Conservation (phyloP, 2,329 filamentous ascomycete species). For the Fusarium sp. region DNA sequence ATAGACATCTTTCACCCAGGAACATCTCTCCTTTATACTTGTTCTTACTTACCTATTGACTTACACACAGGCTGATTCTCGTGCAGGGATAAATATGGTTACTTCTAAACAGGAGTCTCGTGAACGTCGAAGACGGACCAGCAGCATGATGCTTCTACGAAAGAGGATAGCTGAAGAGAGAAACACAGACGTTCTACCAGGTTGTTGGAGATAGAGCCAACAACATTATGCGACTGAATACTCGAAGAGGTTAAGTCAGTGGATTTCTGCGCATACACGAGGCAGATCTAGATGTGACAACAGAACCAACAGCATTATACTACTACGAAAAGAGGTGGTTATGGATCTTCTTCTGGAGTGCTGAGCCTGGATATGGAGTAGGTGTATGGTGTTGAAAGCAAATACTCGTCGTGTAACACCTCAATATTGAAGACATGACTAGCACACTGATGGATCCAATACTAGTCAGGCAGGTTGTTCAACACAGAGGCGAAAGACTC, state of each 20-base stretch:
- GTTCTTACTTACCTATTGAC: neutral
- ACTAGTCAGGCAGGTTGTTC: neutral
- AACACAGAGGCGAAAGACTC: neutral
- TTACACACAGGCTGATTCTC: neutral
- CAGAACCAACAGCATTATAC: neutral
- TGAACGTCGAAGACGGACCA: neutral
- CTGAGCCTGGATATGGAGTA: neutral
- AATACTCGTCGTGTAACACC: neutral
- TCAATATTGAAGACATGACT: neutral
- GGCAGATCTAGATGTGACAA: neutral
- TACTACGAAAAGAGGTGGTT: neutral
- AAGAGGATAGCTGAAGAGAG: neutral
- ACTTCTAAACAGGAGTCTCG: neutral
- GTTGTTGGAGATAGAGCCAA: neutral
- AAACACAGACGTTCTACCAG: neutral
- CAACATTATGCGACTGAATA: neutral
- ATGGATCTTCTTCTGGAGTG: neutral
- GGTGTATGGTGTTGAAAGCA: neutral
- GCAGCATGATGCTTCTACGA: neutral
- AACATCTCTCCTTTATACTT: neutral
- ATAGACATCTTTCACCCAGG: neutral
- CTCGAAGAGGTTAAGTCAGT: neutral
- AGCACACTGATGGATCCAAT: neutral
- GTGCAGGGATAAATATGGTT: neutral
- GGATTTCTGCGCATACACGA: neutral